A percentile compares a stretch with the other conserved stretches of the same genome.
phyloP scores from a whole-genome alignment of 305 asterid species.

The Fraxinus sp. region DNA sequence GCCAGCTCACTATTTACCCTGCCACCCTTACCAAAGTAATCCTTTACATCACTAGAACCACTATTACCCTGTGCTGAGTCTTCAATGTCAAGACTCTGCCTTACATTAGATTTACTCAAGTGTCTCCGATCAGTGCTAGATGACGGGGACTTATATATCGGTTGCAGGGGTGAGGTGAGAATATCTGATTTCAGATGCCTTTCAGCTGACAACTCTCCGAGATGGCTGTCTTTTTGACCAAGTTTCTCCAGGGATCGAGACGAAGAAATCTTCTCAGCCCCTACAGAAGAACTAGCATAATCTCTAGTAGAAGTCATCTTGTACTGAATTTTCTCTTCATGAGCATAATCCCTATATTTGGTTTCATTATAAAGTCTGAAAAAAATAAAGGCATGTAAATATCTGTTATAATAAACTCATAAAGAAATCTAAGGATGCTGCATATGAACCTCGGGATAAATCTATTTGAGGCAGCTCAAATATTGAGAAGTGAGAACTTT shows the following conservation, averaged over 20 bases:
- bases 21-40: conserved; percentile 52
- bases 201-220: conserved; percentile 63
- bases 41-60: conserved; percentile 64
- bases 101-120: conserved; percentile 53
- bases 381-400: conserved; percentile 12
- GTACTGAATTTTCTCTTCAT: conserved; percentile 68
- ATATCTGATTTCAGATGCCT: conserved; percentile 65
- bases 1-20: conserved; percentile 55
- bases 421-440: neutral
- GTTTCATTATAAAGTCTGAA: conserved; percentile 67
- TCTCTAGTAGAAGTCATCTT: conserved; percentile 50
- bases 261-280: conserved; percentile 55
- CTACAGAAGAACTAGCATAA: conserved; percentile 44
- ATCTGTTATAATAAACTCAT: neutral
- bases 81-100: conserved; percentile 58
- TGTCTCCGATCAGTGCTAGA: conserved; percentile 64
- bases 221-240: conserved; percentile 54
- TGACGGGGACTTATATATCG: conserved; percentile 71
- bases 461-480: neutral
- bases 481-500: neutral
- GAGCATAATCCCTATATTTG: conserved; percentile 66
- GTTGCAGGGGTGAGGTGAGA: conserved; percentile 55
- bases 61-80: conserved; percentile 68
- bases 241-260: conserved; percentile 65
- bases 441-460: neutral